These are phyloP conservation scores for Aspergillus nomiae DNA, from an alignment of 2,329 filamentous ascomycete genomes.

Conservation along the genomic window DNA sequence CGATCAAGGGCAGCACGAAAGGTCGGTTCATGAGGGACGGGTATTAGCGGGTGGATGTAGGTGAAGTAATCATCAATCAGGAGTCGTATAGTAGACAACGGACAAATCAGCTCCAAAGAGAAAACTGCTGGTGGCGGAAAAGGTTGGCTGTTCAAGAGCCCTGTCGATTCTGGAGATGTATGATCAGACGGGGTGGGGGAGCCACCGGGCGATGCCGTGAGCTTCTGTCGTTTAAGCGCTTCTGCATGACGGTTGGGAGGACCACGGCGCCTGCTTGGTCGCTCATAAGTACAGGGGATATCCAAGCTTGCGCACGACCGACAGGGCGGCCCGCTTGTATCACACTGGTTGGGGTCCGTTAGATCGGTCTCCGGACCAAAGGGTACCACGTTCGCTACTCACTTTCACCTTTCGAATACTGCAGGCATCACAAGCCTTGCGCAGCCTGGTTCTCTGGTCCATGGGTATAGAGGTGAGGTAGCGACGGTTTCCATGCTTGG, in stretches of 20 bases:
- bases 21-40: constrained; percentile 49
- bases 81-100: constrained; percentile 41
- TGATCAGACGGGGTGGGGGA: constrained; percentile 47
- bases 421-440: constrained; percentile 57
- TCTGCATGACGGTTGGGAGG: constrained; percentile 69
- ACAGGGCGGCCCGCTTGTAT: constrained; percentile 67
- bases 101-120: constrained; percentile 53
- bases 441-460: constrained; percentile 45
- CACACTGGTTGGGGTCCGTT: constrained; percentile 52
- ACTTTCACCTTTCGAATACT: constrained; percentile 58
- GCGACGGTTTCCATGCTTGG: constrained; percentile 26
- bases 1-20: constrained; percentile 47
- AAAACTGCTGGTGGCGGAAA: constrained; percentile 45
- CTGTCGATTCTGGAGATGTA: constrained; percentile 42
- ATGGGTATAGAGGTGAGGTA: constrained; percentile 27
- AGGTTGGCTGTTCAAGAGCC: constrained; percentile 20
- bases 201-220: constrained; percentile 40
- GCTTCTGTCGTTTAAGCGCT: constrained; percentile 63
- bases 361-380: not conserved
- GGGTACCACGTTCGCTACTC: constrained; percentile 12
- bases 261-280: constrained; percentile 64
- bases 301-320: constrained; percentile 65
- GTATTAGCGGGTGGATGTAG: constrained; percentile 51
- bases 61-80: constrained; percentile 51
- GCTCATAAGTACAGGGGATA: constrained; percentile 68